Evolutionary conservation across 208 protist species (phyloP), one percentile per base, ranked within the genome.

Genomic region (Blechomonas ayalai): DNA sequence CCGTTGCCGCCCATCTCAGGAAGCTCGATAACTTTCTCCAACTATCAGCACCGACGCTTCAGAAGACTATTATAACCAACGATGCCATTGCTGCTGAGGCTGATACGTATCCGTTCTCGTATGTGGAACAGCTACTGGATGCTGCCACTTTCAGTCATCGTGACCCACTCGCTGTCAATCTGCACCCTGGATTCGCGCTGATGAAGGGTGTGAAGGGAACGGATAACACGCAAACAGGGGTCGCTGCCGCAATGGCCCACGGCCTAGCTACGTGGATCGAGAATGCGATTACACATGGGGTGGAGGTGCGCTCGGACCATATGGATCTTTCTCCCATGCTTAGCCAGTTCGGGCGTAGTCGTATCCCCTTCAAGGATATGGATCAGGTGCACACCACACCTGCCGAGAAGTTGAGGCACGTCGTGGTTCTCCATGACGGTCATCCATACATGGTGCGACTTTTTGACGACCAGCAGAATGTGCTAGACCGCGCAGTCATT

Each of bases 391-490:
- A 60, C 45, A 82, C 65, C 20, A 83, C 76, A 2, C 73, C 83
- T 26, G 41, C 82, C 19, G 61, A 74, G 44, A 52, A 81, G 38
- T 66, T 92, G 29, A 59, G 67, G 10, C 83, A 92, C 64, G 51
- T 92, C 26, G 56, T 92, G 25, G 80, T 92, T 24, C 61, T 92
- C 23, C 84, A 90, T 48, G 80, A 92, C 38, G 84, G 79, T 6
- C 74, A 89, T 44, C 67, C 64, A 0, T 85, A 90, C 60, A 19
- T 73, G 35, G 63, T 92, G 27, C 59, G 73, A 19, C 53, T 92
- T 5, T 82, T 92, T 33, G 76, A 79, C 42, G 77, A 87, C 1
- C 45, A 73, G 13, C 51, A 72, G 42, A 41, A 57, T 16, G 55
- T 58, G 13, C 51, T 78, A 15, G 65, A 82, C 24, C 63, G 69